Evolutionary conservation across 208 protist genomes (phyloP).

Genomic region (Acanthamoeba culbertsoni): DNA sequence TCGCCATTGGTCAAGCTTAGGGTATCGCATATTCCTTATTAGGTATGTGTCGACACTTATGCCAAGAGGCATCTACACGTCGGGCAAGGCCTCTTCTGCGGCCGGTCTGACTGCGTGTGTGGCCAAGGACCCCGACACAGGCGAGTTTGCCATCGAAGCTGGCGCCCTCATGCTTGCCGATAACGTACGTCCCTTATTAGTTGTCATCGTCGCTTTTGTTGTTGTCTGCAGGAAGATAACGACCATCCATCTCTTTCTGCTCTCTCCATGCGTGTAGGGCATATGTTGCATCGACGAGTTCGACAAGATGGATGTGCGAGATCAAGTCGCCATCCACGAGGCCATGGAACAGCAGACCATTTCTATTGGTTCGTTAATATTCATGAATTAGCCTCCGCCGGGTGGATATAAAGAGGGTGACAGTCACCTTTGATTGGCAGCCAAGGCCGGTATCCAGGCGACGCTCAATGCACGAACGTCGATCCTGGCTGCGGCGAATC

Average conservation of each 20-base stretch:
- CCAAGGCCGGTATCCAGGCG: slow-evolving; percentile 99
- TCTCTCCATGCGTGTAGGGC: slow-evolving; percentile 78
- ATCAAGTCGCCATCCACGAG: slow-evolving; percentile 99
- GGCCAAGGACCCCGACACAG: slow-evolving; percentile 96
- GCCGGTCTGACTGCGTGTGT: slow-evolving; percentile 96
- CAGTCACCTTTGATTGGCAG: neutral
- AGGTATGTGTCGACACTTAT: slow-evolving; percentile 90
- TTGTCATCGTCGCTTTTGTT: neutral
- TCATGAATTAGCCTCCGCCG: no score
- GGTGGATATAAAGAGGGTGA: neutral
- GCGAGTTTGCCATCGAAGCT: slow-evolving; percentile 99
- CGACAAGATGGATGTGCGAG: slow-evolving; percentile 99
- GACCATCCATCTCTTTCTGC: neutral
- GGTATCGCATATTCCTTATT: neutral
- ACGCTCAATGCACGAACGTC: slow-evolving; percentile 93
- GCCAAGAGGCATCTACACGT: slow-evolving; percentile 97
- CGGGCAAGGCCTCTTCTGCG: slow-evolving; percentile 95
- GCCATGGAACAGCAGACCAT: slow-evolving; percentile 99
- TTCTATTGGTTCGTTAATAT: slow-evolving; percentile 75
- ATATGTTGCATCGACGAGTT: slow-evolving; percentile 99
- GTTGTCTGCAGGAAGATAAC: neutral
- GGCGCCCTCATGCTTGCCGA: slow-evolving; percentile 99
- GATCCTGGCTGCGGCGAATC: slow-evolving; percentile 99
- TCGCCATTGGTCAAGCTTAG: neutral
- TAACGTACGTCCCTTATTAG: slow-evolving; percentile 79